Base-by-base conservation (phyloP, 352 stramenopile genomes). In the Albugo candida region DNA sequence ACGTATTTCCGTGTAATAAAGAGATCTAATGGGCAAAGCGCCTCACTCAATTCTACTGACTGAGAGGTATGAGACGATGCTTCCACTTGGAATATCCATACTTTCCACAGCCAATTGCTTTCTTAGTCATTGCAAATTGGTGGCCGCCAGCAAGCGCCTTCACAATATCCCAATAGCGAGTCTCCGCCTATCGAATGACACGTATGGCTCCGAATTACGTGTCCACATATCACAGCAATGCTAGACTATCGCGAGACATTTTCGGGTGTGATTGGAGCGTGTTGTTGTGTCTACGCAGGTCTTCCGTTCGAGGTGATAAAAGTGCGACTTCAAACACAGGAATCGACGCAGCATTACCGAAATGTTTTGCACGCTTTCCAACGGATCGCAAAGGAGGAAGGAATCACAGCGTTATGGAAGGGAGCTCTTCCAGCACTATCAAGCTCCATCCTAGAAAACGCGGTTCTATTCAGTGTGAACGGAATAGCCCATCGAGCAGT, bases 221-320 rank as follows among this genome's bases (percentile, higher is more conserved):
- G 24, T 31, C 24, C 24, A 31, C 24, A 31, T 31, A 31, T 31
- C 24, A 31, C 24, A 31, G 24, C 24, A 31, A 31, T 31, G 24
- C 24, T 92, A 53, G 73, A 88, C 54, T 55, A 64, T 27, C 68
- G 73, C 45, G 78, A 92, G 63, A 88, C 78, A 10, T 51, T 73
- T 3, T 79, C 73, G 37, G 78, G 78, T 48, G 64, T 83, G 40
- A 63, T 77, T 35, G 79, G 76, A 50, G 73, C 76, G 36, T 82
- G 81, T 55, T 87, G 75, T 56, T 83, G 72, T 51, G 74, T 87
- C 47, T 89, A 89, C 54, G 65, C 71, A 5, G 76, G 79, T 0
- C 72, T 88, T n/a, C 81, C 81, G 14, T 92, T 93, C 45, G 81
- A 93, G 47, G 76, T 87, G 36, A 63, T 91, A 24, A 93, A 93